Evolutionary conservation across 2,329 filamentous ascomycete genomes (phyloP).

Genomic region (Aaosphaeria pasadenensis): DNA sequence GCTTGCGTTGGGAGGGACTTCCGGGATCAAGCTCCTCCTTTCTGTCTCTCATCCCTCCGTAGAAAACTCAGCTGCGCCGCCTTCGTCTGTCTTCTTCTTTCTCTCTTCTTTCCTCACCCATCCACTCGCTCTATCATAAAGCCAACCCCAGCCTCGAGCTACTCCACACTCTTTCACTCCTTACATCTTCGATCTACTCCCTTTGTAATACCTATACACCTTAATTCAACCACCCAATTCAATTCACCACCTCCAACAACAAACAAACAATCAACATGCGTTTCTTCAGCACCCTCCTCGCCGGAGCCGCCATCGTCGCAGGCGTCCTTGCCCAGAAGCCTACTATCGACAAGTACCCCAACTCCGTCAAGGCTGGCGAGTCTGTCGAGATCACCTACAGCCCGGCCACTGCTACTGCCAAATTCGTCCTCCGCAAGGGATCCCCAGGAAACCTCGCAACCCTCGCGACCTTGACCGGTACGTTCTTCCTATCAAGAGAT

Average conservation of each 20-base stretch:
- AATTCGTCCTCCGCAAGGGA: slow-evolving; percentile 57
- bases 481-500: slow-evolving; percentile 12
- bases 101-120: slow-evolving; percentile 9
- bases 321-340: slow-evolving; percentile 40
- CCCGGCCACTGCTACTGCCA: slow-evolving; percentile 41
- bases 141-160: slow-evolving; percentile 5
- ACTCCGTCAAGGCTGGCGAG: slow-evolving; percentile 48
- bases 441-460: slow-evolving; percentile 48
- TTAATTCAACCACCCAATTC: slow-evolving; percentile 14
- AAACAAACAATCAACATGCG: slow-evolving; percentile 43
- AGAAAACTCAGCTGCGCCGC: slow-evolving; percentile 19
- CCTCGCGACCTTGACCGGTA: slow-evolving; percentile 50
- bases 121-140: too few relatives aligned
- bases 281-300: slow-evolving; percentile 49
- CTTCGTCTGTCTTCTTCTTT: background rate
- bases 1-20: too few relatives aligned
- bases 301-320: slow-evolving; percentile 35
- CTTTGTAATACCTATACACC: slow-evolving; percentile 15
- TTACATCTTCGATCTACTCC: slow-evolving; percentile 5
- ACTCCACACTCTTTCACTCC: slow-evolving; percentile 25
- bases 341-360: slow-evolving; percentile 50
- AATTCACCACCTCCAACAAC: slow-evolving; percentile 6
- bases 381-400: slow-evolving; percentile 50
- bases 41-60: background rate
- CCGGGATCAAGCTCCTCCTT: too few relatives aligned